These are phyloP conservation scores for Steccherinum ochraceum DNA, from an alignment of 768 basidiomycete species.

Conservation along the genomic window DNA sequence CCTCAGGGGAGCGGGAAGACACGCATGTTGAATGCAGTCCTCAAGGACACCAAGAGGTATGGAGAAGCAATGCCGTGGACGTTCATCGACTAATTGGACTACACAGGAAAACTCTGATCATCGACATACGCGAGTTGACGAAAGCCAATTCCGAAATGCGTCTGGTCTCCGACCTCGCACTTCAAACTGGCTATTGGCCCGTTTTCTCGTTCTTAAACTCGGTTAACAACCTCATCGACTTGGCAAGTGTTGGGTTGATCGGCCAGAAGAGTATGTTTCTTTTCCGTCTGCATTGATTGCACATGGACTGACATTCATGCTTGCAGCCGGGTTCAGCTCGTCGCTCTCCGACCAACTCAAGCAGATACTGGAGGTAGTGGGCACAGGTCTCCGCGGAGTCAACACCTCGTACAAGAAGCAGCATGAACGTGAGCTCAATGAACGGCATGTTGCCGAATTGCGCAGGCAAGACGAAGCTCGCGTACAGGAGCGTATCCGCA, in stretches of 20 bases:
- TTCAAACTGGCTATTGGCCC: conserved; percentile 86
- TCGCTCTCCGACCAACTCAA: conserved; percentile 79
- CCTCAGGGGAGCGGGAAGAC: conserved; percentile 82
- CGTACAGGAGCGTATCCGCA: conserved; percentile 40
- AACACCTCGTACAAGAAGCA: conserved; percentile 41
- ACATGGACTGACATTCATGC: neutral
- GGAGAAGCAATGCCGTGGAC: conserved; percentile 10
- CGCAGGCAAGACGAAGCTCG: conserved; percentile 31
- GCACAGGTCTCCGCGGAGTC: conserved; percentile 62
- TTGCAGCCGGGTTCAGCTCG: conserved; percentile 71
- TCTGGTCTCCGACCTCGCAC: conserved; percentile 64
- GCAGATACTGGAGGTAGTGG: conserved; percentile 76
- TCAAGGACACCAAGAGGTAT: conserved; percentile 50
- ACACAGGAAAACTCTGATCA: conserved; percentile 61
- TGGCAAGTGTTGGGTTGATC: conserved; percentile 91
- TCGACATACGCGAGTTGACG: conserved; percentile 76
- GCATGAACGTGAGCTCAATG: conserved; percentile 33
- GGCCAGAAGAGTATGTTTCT: conserved; percentile 74
- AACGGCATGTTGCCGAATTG: conserved; percentile 30
- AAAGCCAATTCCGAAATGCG: conserved; percentile 63
- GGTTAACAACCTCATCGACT: conserved; percentile 76
- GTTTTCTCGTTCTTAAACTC: conserved; percentile 83
- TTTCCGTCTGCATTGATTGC: neutral
- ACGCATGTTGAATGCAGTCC: conserved; percentile 45
- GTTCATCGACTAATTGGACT: neutral